Evolutionary conservation across 257 asterid genomes (phyloP).

Genomic region (Orobanche coerulescens): DNA sequence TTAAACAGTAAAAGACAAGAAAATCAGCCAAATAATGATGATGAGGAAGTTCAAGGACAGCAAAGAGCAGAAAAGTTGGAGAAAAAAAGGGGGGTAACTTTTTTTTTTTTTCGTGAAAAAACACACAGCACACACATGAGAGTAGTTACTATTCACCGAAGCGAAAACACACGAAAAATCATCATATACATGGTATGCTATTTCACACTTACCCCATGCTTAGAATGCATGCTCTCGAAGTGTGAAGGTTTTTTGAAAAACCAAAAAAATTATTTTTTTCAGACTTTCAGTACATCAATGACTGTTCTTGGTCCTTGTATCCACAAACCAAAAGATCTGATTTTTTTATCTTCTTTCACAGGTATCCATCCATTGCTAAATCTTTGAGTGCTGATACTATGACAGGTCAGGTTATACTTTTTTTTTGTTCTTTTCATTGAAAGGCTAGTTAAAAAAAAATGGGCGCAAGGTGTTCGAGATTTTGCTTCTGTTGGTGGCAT

Average conservation of each 20-base stretch:
- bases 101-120: background rate
- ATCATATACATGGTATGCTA: constrained; percentile 13
- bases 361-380: constrained; percentile 9
- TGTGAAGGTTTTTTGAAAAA: constrained; percentile 18
- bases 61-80: constrained; percentile 29
- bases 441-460: background rate
- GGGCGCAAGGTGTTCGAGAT: constrained; percentile 32
- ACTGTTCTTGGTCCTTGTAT: constrained; percentile 38
- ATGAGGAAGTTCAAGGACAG: constrained; percentile 32
- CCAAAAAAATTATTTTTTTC: background rate
- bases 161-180: constrained; percentile 21
- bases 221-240: constrained; percentile 29
- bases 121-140: constrained; percentile 15
- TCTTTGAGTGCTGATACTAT: constrained; percentile 7
- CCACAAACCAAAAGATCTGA: constrained; percentile 15
- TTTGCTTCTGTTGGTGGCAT: constrained; percentile 42
- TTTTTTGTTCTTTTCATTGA: background rate
- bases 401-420: background rate
- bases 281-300: background rate
- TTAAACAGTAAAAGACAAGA: background rate
- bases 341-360: background rate
- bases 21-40: constrained; percentile 29
- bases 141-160: constrained; percentile 23
- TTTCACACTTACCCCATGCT: constrained; percentile 32
- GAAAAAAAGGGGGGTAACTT: constrained; percentile 14